Base-by-base conservation (phyloP, 306 rosid species). In the Cyamopsis tetragonoloba region DNA sequence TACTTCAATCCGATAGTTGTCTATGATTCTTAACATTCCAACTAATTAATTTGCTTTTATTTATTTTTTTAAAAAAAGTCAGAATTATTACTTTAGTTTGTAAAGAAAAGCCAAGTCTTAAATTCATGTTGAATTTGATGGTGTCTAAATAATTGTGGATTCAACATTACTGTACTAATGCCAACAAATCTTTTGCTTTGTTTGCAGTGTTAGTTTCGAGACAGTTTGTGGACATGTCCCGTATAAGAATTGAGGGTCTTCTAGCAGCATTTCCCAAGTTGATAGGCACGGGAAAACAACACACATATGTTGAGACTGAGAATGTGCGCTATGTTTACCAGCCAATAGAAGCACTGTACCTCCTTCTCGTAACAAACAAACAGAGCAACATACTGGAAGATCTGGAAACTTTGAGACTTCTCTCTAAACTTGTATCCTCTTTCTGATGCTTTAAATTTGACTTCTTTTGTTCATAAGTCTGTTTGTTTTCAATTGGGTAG, bases 271-370 rank as follows among this genome's bases (percentile, higher is more conserved):
- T 90, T 76, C 99, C 99, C 26, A 93, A 93, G 87, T 76, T 93
- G 86, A 82, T 93, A 7, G 97, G 99, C 76, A 85, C 92, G 9
- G 99, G 99, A 51, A 90, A 93, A 71, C 99, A 93, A 23, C 99
- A 93, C 68, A 90, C 99, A 13, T 90, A 88, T 71, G 83, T 93
- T 30, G 99, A 93, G 85, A 90, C 99, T 1, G 99, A 93, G 70
- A 93, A 90, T 73, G 96, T 90, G 54, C 99, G 97, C 63, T 93
- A 93, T 71, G 96, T 93, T 79, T 93, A 86, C 80, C 99, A 93
- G 83, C 99, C 99, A 43, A 93, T 93, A 30, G 99, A 93, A 82
- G 85, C 88, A 61, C 53, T 93, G 63, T 90, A 86, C 81, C 81
- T 93, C 88, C 96, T 93, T 39, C 92, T 93, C 30, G 97, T 93